Conservation (phyloP, 352 stramenopile species). For the Phytophthora macrochlamydospora region DNA sequence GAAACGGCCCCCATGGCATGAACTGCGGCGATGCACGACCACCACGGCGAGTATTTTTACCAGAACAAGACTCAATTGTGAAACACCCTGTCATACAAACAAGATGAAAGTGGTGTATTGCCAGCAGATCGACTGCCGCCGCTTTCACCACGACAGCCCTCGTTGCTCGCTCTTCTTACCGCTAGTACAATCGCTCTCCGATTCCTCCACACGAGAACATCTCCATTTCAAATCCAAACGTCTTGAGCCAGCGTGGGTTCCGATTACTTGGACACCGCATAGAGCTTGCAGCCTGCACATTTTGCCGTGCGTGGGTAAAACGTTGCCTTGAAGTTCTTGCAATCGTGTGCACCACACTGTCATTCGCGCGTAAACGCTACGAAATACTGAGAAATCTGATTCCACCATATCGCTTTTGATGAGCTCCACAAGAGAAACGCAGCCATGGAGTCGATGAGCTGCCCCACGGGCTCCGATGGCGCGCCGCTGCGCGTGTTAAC, state of each 20-base stretch:
- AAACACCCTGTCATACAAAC: slow-evolving; percentile 16
- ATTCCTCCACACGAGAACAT: slow-evolving; percentile 1
- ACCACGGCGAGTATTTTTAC: slow-evolving; percentile 30
- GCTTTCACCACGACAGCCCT: background rate
- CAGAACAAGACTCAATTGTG: slow-evolving; percentile 2
- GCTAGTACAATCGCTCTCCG: too few relatives aligned
- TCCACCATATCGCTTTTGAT: too few relatives aligned
- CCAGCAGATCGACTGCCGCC: too few relatives aligned
- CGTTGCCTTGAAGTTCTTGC: too few relatives aligned
- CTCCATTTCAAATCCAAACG: background rate
- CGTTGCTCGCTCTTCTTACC: too few relatives aligned
- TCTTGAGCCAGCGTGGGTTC: background rate
- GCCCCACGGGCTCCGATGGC: too few relatives aligned
- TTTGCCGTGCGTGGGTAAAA: background rate
- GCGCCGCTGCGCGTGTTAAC: slow-evolving; percentile 32
- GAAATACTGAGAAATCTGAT: too few relatives aligned
- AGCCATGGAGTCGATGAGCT: too few relatives aligned
- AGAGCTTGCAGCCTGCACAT: background rate
- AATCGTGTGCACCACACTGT: too few relatives aligned
- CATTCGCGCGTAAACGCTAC: too few relatives aligned
- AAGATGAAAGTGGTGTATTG: too few relatives aligned
- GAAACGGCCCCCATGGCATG: slow-evolving; percentile 20
- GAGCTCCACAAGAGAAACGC: too few relatives aligned
- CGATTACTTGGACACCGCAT: background rate
- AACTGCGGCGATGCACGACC: background rate